Evolutionary conservation across 805 yeast genomes (phyloP).

Genomic region (Kluyveromyces starmeri): DNA sequence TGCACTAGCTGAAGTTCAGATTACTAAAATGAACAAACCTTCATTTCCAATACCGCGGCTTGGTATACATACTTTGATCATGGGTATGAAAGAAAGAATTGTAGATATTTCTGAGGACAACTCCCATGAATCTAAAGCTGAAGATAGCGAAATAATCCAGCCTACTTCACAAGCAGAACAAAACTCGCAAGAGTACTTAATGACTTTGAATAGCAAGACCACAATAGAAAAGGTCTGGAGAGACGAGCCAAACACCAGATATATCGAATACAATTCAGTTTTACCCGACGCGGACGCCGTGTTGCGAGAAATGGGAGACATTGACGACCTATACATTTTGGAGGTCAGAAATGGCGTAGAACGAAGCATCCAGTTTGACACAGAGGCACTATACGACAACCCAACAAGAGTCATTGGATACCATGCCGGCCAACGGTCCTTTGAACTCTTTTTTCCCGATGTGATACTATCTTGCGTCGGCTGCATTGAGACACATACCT

Average conservation of each 20-base stretch:
- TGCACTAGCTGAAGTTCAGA: constrained; percentile 8
- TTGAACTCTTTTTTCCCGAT: constrained; percentile 37
- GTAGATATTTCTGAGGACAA: constrained; percentile 22
- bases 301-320: constrained; percentile 25
- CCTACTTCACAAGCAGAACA: constrained; percentile 12
- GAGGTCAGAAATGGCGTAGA: constrained; percentile 31
- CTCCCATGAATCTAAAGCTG: constrained; percentile 2
- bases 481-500: constrained; percentile 37
- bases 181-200: constrained; percentile 20
- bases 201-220: constrained; percentile 25
- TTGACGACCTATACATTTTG: constrained; percentile 22
- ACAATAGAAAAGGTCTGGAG: constrained; percentile 22
- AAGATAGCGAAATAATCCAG: constrained; percentile 14
- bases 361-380: constrained; percentile 29
- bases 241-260: constrained; percentile 24
- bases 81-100: constrained; percentile 41
- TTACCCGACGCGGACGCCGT: constrained; percentile 25
- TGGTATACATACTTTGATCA: constrained; percentile 57
- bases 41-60: constrained; percentile 47
- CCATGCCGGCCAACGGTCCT: constrained; percentile 25
- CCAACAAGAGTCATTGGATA: constrained; percentile 34
- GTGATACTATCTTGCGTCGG: constrained; percentile 35
- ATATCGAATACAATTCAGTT: constrained; percentile 20
- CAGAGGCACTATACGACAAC: constrained; percentile 27
- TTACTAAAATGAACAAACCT: constrained; percentile 34